Evolutionary conservation across 495 filamentous ascomycete genomes (phyloP), one percentile per base, ranked within the genome.

Genomic region (Penicillium ochrochloron): DNA sequence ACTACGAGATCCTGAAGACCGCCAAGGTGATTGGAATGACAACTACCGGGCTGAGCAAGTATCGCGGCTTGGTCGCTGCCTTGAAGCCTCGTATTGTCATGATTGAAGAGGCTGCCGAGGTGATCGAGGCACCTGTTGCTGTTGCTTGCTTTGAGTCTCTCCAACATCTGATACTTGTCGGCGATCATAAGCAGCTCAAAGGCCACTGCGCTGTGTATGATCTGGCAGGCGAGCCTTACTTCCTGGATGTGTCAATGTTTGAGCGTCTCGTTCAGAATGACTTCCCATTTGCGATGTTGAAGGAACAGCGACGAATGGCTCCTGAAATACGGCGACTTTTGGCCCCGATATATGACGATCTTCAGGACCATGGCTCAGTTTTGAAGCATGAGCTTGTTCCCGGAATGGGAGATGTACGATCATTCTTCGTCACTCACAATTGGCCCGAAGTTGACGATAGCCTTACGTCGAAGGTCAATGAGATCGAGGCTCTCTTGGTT

Each of bases 1-100:
- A 90, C 69, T 64, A 76, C 55, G 66, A 73, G 11, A 71, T 85
- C 27, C 74, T 91, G 4, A 70, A 76, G 52, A 65, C 78, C 5
- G 77, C 84, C 9, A 90, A 86, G 66, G 61, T 93, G 2, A 78
- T 94, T 56, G 91, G 90, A 10, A 85, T 91, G 81, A 94, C 91
- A 7, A 90, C 88, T 0, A 93, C 94, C 0, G 95, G 95, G 5
- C 73, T 97, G n/a, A 92, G 88, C 70, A 97, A 97, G 68, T 94
- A 95, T 65, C 86, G 94, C 19, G 86, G 79, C 2, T 78, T 96
- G 0, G 75, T 98, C 25, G 84, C 90, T 14, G 87, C 86, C 27
- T 63, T 96, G 19, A 79, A 85, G 33, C 93, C 95, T 0, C 84
- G 76, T 48, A 77, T 89, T 5, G 75, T 92, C 2, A 66, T 93